These are phyloP conservation scores for Phialophora chinensis DNA, from an alignment of 2,329 filamentous ascomycete species.

Conservation along the genomic window DNA sequence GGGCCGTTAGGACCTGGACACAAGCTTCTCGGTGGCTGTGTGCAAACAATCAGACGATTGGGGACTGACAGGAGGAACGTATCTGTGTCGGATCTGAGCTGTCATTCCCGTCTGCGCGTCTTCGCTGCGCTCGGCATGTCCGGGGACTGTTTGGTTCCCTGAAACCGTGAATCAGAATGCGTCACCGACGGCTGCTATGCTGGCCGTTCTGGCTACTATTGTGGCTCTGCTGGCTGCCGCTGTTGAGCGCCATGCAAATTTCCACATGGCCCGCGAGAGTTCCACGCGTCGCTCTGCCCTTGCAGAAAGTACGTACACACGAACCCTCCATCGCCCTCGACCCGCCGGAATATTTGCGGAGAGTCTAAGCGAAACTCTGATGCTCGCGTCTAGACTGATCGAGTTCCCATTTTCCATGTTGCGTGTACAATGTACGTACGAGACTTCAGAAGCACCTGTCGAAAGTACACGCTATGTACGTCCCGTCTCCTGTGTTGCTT, in stretches of 20 bases:
- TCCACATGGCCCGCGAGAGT: conserved; percentile 5
- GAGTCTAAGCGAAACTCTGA: background rate
- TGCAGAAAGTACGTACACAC: conserved; percentile 7
- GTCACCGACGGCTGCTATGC: background rate
- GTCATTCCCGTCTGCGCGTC: background rate
- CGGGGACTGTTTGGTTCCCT: background rate
- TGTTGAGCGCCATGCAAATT: conserved; percentile 8
- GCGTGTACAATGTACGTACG: background rate
- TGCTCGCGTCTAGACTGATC: background rate
- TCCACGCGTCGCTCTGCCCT: background rate
- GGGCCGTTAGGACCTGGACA: background rate
- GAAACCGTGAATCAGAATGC: conserved; percentile 5
- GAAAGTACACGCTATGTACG: background rate
- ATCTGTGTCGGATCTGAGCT: background rate
- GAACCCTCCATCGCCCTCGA: background rate
- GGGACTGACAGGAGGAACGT: background rate
- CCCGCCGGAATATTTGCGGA: conserved; percentile 2
- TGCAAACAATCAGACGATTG: background rate
- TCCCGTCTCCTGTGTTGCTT: background rate
- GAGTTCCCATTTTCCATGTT: background rate
- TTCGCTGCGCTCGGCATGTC: conserved; percentile 5
- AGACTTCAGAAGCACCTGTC: background rate
- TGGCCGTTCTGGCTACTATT: no score
- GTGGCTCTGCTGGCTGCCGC: background rate
- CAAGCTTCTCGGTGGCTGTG: background rate